These are phyloP conservation scores for Epichloe amarillans DNA, from an alignment of 2,329 filamentous ascomycete genomes.

Conservation along the genomic window DNA sequence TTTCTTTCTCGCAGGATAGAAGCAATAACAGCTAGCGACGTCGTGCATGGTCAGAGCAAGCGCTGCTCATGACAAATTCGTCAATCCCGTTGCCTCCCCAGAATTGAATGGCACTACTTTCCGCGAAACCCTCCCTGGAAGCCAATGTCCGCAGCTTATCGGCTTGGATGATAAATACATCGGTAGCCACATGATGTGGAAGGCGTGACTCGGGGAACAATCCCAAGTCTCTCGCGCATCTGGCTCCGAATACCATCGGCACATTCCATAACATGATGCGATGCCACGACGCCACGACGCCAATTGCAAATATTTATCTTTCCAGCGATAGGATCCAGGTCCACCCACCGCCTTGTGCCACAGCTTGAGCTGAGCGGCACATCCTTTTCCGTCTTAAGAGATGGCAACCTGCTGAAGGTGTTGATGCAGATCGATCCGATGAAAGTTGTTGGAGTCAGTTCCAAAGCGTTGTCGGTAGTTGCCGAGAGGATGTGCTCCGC, in stretches of 20 bases:
- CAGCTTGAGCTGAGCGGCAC: slow-evolving; percentile 24
- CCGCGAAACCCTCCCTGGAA: slow-evolving; percentile 44
- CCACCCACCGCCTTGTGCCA: slow-evolving; percentile 33
- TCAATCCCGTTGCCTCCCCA: slow-evolving; percentile 49
- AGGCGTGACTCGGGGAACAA: slow-evolving; percentile 37
- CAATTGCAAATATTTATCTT: slow-evolving; percentile 36
- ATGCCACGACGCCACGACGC: slow-evolving; percentile 22
- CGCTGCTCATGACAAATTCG: slow-evolving; percentile 52
- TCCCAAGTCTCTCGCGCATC: slow-evolving; percentile 40
- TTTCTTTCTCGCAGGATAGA: slow-evolving; percentile 45
- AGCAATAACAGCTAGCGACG: slow-evolving; percentile 52
- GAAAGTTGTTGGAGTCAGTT: no score
- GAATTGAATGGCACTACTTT: slow-evolving; percentile 45
- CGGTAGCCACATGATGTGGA: slow-evolving; percentile 45
- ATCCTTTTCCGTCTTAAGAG: no score
- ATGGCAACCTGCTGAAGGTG: no score
- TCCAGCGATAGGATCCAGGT: slow-evolving; percentile 36
- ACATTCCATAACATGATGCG: slow-evolving; percentile 44
- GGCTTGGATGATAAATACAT: slow-evolving; percentile 44
- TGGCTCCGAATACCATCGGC: slow-evolving; percentile 50
- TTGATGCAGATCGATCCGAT: no score
- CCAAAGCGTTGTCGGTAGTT: slow-evolving; percentile 45
- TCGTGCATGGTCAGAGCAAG: slow-evolving; percentile 49
- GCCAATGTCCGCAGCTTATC: slow-evolving; percentile 39
- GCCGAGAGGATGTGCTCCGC: slow-evolving; percentile 42